Evolutionary conservation across 345 rosid genomes (phyloP).

Genomic region (Rhodomyrtus tomentosa): DNA sequence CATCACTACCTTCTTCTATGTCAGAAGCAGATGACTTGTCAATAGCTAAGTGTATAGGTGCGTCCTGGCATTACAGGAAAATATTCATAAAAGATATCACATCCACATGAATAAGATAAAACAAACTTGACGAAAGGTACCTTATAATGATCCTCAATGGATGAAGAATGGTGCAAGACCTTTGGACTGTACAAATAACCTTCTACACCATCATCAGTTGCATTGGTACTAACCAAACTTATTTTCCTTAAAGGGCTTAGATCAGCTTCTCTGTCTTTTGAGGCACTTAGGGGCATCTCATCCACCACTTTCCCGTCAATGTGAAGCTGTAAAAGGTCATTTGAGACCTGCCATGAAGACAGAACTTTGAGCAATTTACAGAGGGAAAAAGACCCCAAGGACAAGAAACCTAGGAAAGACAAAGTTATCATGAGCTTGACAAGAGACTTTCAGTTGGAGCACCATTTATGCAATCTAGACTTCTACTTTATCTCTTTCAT

Average conservation of each 20-base stretch:
- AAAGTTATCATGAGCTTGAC: neutral
- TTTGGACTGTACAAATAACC: constrained; percentile 47
- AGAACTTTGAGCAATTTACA: neutral
- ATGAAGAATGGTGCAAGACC: constrained; percentile 27
- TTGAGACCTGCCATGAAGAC: constrained; percentile 28
- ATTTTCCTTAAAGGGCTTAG: constrained; percentile 22
- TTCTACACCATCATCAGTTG: constrained; percentile 35
- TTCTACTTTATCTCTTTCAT: neutral
- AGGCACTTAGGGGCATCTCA: constrained; percentile 33
- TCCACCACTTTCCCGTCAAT: constrained; percentile 46
- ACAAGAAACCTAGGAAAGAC: neutral
- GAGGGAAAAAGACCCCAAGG: neutral
- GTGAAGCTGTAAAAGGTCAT: constrained; percentile 36
- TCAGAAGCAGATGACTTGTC: constrained; percentile 47
- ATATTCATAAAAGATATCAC: neutral
- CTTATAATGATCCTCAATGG: constrained; percentile 29
- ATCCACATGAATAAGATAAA: neutral
- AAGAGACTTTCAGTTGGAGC: neutral
- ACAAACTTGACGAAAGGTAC: constrained; percentile 21
- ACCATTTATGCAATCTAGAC: neutral
- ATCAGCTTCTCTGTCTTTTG: constrained; percentile 12
- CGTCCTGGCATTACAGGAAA: constrained; percentile 35
- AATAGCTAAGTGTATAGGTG: constrained; percentile 51
- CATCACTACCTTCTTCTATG: constrained; percentile 53
- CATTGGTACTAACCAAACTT: constrained; percentile 27